Evolutionary conservation across 371 early-diverging fungal genomes (phyloP).

Genomic region (Gilbertella persicaria): DNA sequence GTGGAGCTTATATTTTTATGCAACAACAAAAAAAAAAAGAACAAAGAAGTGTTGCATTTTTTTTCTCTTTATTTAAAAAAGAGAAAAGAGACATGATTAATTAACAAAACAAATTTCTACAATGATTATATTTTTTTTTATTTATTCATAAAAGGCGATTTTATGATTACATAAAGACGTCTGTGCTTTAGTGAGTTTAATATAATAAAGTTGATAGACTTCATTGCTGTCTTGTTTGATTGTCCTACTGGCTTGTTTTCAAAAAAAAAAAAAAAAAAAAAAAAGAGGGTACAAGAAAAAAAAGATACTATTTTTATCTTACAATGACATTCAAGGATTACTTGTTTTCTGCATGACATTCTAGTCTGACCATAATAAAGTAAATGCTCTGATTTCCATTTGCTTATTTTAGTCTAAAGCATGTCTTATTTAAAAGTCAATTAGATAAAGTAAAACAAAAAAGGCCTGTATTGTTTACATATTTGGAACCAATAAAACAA

Average conservation of each 20-base stretch:
- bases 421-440: not conserved
- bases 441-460: not conserved
- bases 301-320: not conserved
- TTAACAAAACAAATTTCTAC: too few species aligned
- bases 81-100: not conserved
- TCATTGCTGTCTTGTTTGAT: not conserved
- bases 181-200: too few species aligned
- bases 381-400: not conserved
- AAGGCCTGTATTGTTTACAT: not conserved
- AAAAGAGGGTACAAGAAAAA: not conserved
- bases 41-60: too few species aligned
- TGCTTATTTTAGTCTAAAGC: not conserved
- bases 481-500: not conserved
- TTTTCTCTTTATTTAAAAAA: not conserved
- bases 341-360: not conserved
- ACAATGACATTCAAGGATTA: not conserved
- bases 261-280: not conserved
- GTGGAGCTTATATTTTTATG: not conserved
- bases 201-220: not conserved
- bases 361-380: not conserved
- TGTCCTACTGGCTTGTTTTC: not conserved
- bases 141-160: too few species aligned
- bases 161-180: too few species aligned
- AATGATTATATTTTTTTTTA: too few species aligned
- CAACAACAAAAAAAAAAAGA: not conserved